Evolutionary conservation across 192 early-diverging fungal genomes (phyloP).

Genomic region (Entomortierella beljakovae): DNA sequence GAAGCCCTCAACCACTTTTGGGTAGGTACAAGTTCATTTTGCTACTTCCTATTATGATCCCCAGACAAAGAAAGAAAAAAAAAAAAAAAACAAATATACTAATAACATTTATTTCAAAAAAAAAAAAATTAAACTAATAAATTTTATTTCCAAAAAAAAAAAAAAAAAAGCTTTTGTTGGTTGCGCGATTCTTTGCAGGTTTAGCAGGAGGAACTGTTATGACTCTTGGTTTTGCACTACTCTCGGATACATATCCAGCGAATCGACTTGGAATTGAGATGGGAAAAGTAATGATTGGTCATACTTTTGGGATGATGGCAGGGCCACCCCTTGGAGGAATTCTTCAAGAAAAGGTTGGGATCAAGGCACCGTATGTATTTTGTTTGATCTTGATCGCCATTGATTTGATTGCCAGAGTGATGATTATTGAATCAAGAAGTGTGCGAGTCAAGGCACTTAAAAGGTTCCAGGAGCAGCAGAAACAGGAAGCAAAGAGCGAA

Average conservation of each 20-base stretch:
- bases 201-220: constrained; percentile 38
- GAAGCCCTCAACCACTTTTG: constrained; percentile 46
- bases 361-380: constrained; percentile 56
- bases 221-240: constrained; percentile 48
- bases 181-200: constrained; percentile 34
- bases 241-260: constrained; percentile 56
- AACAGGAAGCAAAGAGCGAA: constrained; percentile 3
- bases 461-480: constrained; percentile 15
- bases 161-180: constrained; percentile 18
- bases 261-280: constrained; percentile 56
- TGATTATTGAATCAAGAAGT: constrained; percentile 56
- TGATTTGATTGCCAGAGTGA: constrained; percentile 53
- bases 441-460: constrained; percentile 50
- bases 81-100: too few species aligned
- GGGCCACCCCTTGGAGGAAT: constrained; percentile 59
- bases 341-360: constrained; percentile 53
- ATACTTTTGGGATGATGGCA: constrained; percentile 56
- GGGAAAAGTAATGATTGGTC: constrained; percentile 58
- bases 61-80: too few species aligned
- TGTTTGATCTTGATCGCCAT: constrained; percentile 53
- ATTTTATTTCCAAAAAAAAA: too few species aligned
- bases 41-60: too few species aligned
- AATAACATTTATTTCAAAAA: too few species aligned
- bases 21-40: constrained; percentile 20
- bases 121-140: too few species aligned